A percentile compares a stretch with the other conserved stretches of the same genome.
Conservation (phyloP, 495 filamentous ascomycete species). For the Annulohypoxylon moriforme region DNA sequence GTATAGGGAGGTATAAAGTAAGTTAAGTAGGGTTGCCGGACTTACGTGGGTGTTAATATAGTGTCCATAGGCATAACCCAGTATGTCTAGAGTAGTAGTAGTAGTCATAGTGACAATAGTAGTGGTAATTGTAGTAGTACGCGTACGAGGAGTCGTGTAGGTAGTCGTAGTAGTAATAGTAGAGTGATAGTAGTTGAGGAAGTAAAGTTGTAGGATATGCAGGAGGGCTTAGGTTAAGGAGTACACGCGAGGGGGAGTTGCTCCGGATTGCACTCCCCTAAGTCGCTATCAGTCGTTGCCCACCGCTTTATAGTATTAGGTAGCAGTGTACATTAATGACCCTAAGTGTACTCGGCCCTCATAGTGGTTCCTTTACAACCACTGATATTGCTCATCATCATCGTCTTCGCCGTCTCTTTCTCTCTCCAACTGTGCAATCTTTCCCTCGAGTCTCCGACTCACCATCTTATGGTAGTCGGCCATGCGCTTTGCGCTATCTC, state of each 20-base stretch:
- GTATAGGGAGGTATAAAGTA: background rate
- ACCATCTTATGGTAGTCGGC: conserved; percentile 9
- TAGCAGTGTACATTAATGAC: background rate
- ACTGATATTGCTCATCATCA: conserved; percentile 35
- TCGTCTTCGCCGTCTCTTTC: conserved; percentile 6
- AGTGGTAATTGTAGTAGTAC: background rate
- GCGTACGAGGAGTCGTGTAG: background rate
- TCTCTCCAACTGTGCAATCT: conserved; percentile 12
- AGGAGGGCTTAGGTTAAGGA: conserved; percentile 6
- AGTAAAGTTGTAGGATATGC: background rate
- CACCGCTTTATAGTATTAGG: background rate
- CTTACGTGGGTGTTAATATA: background rate
- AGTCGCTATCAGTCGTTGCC: background rate
- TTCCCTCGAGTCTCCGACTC: conserved; percentile 10
- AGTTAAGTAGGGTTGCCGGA: background rate
- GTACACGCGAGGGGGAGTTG: background rate
- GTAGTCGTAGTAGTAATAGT: background rate
- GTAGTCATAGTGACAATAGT: background rate
- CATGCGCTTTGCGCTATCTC: conserved; percentile 9
- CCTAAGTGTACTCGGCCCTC: conserved; percentile 8
- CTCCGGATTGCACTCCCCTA: conserved; percentile 2
- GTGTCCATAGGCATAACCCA: background rate
- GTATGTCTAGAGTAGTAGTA: background rate
- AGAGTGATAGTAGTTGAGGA: background rate
- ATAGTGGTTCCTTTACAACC: conserved; percentile 7